Conservation (phyloP, 2,329 filamentous ascomycete genomes). For the Ambrosiella cleistominuta region DNA sequence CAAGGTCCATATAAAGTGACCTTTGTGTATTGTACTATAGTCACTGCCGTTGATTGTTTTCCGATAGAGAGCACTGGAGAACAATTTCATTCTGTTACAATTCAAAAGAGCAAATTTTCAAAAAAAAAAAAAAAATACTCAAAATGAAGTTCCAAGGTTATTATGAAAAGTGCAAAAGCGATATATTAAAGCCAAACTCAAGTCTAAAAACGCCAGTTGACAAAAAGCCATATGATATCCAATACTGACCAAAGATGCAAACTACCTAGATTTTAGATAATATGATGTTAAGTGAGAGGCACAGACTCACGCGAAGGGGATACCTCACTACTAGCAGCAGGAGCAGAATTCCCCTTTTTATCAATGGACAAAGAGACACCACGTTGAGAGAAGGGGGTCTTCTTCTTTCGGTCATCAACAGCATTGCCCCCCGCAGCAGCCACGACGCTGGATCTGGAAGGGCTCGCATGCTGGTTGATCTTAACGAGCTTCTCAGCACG, state of each 20-base stretch:
- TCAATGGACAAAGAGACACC: slow-evolving; percentile 14
- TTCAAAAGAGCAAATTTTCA: slow-evolving; percentile 5
- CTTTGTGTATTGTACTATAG: slow-evolving; percentile 13
- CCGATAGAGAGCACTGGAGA: slow-evolving; percentile 10
- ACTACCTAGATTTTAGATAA: background rate
- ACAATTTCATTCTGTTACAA: slow-evolving; percentile 8
- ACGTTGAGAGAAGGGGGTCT: slow-evolving; percentile 22
- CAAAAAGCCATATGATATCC: too few relatives aligned
- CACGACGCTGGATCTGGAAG: slow-evolving; percentile 19
- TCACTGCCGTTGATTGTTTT: slow-evolving; percentile 9
- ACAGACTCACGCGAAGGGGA: background rate
- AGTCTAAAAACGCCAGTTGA: too few relatives aligned
- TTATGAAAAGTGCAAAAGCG: background rate
- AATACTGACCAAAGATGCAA: too few relatives aligned
- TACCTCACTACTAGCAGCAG: slow-evolving; percentile 12
- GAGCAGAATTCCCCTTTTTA: slow-evolving; percentile 6
- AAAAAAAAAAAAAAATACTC: background rate
- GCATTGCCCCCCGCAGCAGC: slow-evolving; percentile 31
- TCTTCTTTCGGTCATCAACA: slow-evolving; percentile 20
- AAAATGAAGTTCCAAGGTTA: background rate
- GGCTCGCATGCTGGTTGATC: slow-evolving; percentile 18
- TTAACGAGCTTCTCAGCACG: slow-evolving; percentile 11
- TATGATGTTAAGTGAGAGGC: slow-evolving; percentile 1
- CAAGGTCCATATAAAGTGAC: background rate
- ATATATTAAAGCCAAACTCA: background rate